Evolutionary conservation across 495 filamentous ascomycete genomes (phyloP), one percentile per base, ranked within the genome.

Genomic region (Podospora fimiseda): DNA sequence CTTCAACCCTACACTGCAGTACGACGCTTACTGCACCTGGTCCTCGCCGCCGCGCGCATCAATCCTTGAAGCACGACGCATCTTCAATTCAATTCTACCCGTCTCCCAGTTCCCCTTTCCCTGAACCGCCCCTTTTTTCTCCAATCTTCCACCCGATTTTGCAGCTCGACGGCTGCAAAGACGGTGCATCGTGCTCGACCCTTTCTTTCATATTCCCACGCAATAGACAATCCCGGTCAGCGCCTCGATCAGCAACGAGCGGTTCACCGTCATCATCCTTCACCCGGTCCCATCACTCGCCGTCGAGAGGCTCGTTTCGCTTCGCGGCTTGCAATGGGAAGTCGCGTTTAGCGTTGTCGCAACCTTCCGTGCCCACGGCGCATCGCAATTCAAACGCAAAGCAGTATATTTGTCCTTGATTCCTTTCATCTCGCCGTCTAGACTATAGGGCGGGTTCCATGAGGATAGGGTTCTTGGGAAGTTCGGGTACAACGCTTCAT

Each of bases 241-340:
- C 41, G 41, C 41, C 38, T 49, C 30, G 53, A 50, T 33, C 50
- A 43, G 56, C 58, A 44, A 57, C 52, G 43, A 53, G 39, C 30
- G 42, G 50, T 40, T 50, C 18, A 21, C 48, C 42, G 13, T 24
- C 43, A 14, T 48, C 49, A 56, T n/a, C n/a, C n/a, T n/a, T n/a
- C n/a, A n/a, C n/a, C n/a, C n/a, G n/a, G n/a, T 52, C 22, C 36
- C 43, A 8, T 51, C 43, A 42, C 50, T 48, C 36, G 43, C 40
- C 48, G 60, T 55, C 43, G 53, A 49, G 48, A 48, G 49, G 27
- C 27, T 33, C 27, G 27, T 33, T 44, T 53, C 52, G 50, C 56
- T n/a, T n/a, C n/a, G n/a, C n/a, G n/a, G 58, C 58, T 58, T 61
- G 64, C 60, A 58, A 67, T 65, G 64, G 60, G 62, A 60, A 49